Percentiles rank a stretch among this genome's conserved stretches.
These are phyloP conservation scores for Benincasa hispida DNA, from an alignment of 306 rosid species.

Conservation along the genomic window DNA sequence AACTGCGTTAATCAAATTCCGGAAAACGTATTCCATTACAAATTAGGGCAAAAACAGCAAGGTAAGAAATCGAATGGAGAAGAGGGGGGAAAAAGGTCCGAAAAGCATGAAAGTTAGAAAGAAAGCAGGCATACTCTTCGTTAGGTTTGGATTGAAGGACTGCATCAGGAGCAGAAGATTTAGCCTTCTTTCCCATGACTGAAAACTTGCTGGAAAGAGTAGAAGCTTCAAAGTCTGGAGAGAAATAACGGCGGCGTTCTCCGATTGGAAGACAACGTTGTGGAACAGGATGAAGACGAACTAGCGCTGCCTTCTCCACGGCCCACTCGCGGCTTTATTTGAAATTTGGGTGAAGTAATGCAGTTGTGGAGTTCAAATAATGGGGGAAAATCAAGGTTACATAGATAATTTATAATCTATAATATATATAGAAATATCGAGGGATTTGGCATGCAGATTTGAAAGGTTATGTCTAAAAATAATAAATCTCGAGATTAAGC, in stretches of 20 bases:
- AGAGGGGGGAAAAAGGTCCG: neutral
- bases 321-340: neutral
- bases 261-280: neutral
- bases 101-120: neutral
- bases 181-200: neutral
- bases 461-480: too few relatives aligned
- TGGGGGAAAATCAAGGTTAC: too few relatives aligned
- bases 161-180: neutral
- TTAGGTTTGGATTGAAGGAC: neutral
- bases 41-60: neutral
- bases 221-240: neutral
- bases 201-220: neutral
- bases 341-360: neutral
- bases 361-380: too few relatives aligned
- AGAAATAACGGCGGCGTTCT: neutral
- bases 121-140: neutral
- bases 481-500: too few relatives aligned
- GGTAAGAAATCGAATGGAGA: neutral
- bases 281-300: neutral
- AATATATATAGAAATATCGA: too few relatives aligned
- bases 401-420: too few relatives aligned
- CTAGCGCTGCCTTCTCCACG: neutral
- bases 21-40: neutral
- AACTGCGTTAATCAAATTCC: constrained; percentile 19
- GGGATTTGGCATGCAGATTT: too few relatives aligned